Percentiles rank a stretch among this genome's conserved stretches.
Evolutionary conservation across 2,329 filamentous ascomycete genomes (phyloP).

Genomic region (Leptographium lundbergii): DNA sequence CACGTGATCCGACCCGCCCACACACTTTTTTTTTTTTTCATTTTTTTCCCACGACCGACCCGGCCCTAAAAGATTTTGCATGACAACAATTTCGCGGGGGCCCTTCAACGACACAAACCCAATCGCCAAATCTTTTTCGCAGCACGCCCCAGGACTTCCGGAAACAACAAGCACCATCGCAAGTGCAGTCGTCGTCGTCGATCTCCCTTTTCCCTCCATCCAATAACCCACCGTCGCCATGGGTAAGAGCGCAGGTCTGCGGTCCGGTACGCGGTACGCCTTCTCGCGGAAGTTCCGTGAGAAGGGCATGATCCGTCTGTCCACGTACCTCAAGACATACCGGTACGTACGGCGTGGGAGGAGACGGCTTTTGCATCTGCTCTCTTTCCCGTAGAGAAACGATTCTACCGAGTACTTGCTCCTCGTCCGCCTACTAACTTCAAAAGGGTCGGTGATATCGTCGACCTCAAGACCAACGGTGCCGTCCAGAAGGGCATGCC

Average conservation of each 20-base stretch:
- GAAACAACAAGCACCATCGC: not conserved
- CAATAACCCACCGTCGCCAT: conserved; percentile 34
- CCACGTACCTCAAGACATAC: conserved; percentile 91
- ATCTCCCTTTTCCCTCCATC: not conserved
- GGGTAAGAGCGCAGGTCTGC: conserved; percentile 80
- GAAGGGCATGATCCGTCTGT: conserved; percentile 86
- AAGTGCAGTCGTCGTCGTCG: not conserved
- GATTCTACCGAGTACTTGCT: not conserved
- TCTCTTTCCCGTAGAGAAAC: too few species aligned
- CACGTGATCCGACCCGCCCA: conserved; percentile 8
- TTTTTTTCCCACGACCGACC: not conserved
- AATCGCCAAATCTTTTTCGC: not conserved
- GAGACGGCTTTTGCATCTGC: not conserved
- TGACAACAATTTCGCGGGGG: not conserved
- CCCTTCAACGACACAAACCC: not conserved
- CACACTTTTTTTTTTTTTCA: conserved; percentile 10
- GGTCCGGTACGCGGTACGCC: conserved; percentile 80
- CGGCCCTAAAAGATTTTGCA: conserved; percentile 9
- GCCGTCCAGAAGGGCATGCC: conserved; percentile 98
- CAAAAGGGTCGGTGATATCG: conserved; percentile 84
- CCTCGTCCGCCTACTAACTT: too few species aligned
- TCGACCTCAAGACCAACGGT: conserved; percentile 98
- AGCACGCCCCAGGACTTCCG: not conserved
- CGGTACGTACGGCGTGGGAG: conserved; percentile 40
- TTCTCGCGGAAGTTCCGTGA: conserved; percentile 92